Conservation (phyloP, 2,329 filamentous ascomycete species). For the Sarocladium oryzae region DNA sequence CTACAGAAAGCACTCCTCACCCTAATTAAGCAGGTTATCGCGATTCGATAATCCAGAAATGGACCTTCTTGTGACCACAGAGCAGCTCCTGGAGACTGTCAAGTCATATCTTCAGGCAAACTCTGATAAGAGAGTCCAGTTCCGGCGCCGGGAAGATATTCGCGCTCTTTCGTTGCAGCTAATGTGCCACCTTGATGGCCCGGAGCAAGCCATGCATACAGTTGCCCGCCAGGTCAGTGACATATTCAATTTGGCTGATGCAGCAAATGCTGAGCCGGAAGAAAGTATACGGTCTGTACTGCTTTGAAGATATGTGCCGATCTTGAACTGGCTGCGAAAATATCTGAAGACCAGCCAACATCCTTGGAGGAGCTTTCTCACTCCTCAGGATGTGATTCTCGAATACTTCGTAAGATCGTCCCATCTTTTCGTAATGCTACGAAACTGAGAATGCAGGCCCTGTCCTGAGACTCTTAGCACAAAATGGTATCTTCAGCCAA, state of each 20-base stretch:
- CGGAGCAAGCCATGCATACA: slow-evolving; percentile 1
- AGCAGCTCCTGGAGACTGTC: not conserved
- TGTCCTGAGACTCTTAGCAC: not conserved
- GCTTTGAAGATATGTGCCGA: not conserved
- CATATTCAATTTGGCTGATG: not conserved
- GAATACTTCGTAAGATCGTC: not conserved
- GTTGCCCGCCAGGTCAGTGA: not conserved
- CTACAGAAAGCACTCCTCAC: no score
- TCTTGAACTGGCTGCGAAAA: not conserved
- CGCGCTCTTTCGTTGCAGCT: not conserved
- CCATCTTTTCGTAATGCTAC: no score
- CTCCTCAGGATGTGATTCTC: not conserved
- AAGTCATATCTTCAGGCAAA: not conserved
- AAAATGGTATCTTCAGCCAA: not conserved
- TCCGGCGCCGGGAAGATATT: not conserved
- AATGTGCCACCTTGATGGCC: not conserved
- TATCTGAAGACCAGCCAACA: not conserved
- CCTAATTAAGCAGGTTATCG: no score
- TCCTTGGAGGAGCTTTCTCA: not conserved
- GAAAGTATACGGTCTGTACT: not conserved
- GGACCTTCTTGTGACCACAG: not conserved
- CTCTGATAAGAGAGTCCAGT: not conserved
- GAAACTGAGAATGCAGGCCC: not conserved
- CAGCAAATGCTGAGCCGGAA: not conserved
- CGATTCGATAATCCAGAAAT: no score